These are phyloP conservation scores for Cordyceps militaris DNA, from an alignment of 2,329 filamentous ascomycete species.

Conservation along the genomic window DNA sequence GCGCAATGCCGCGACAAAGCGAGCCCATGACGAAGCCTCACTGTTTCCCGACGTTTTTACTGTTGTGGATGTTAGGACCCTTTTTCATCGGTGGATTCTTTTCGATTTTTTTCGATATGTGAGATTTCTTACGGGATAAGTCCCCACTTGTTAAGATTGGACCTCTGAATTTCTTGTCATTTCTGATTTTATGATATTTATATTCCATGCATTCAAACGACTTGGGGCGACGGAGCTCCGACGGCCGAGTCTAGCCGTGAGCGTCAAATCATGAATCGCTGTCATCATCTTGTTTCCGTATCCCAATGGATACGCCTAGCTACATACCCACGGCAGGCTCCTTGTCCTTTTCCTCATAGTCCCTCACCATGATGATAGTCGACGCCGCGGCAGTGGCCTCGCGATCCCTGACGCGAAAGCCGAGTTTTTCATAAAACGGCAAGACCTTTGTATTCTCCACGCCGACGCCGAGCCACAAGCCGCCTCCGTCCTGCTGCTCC, in stretches of 20 bases:
- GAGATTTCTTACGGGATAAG: neutral
- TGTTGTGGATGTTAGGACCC: neutral
- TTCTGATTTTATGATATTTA: no score
- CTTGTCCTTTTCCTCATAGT: slow-evolving; percentile 16
- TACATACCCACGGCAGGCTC: no score
- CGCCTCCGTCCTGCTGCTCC: slow-evolving; percentile 12
- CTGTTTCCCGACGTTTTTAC: neutral
- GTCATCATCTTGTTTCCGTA: neutral
- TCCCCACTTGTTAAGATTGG: neutral
- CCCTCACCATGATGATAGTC: slow-evolving; percentile 36
- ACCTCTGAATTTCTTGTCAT: neutral
- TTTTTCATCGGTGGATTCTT: neutral
- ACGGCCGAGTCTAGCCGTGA: neutral
- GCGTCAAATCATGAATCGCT: neutral
- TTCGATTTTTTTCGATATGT: neutral
- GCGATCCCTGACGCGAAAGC: slow-evolving; percentile 33
- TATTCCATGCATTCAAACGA: neutral
- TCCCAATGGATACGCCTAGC: neutral
- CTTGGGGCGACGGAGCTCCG: neutral
- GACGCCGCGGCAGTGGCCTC: slow-evolving; percentile 29
- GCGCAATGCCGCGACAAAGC: slow-evolving; percentile 8
- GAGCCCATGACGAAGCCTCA: neutral
- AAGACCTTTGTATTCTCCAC: slow-evolving; percentile 42
- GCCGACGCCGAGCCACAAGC: slow-evolving; percentile 36
- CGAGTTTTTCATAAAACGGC: slow-evolving; percentile 40